Evolutionary conservation across 2,329 filamentous ascomycete genomes (phyloP), one percentile per base, ranked within the genome.

Genomic region (Fusarium buharicum): DNA sequence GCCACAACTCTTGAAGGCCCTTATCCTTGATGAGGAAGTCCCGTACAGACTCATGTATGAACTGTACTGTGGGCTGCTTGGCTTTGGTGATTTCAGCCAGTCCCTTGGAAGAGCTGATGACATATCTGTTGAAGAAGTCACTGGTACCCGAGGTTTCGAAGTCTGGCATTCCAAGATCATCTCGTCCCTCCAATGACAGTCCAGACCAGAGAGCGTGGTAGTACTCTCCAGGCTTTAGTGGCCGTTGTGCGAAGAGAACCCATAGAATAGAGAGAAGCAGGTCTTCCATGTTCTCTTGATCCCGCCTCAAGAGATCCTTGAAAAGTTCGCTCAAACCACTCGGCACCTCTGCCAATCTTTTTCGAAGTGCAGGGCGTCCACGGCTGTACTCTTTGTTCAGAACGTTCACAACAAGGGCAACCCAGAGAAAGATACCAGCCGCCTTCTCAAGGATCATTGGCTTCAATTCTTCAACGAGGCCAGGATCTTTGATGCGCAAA

Each of bases 41-140:
- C 6, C 75, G 66, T 0, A 84, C 80, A 1, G 82, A 82, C 60
- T 83, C 79, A 47, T 84, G 82, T 10, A 84, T 83, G 67, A 84
- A 85, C 60, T 85, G 82, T 2, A 84, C 78, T 0, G 62, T 78
- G 2, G 67, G 64, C 0, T 18, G 6, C 12, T 72, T 64, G 0
- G 71, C 68, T 24, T 67, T 76, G 0, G 76, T 78, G 3, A 78
- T 56, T 54, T 84, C 81, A 0, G 76, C 78, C n/a, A 85, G 73
- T 0, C 84, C 83, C 64, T 84, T 85, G 0, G 83, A 86, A 0
- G 70, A 77, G 41, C 69, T 72, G 0, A 78, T 66, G 0, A 85
- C 70, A 27, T 74, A 79, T 9, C 50, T 69, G 0, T 73, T 62
- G 3, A 53, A 20, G 9, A 30, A 27, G 1, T 64, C 57, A 5